phyloP scores from a whole-genome alignment of 441 rosid genomes.

The Pelargonium cotyledonis region DNA sequence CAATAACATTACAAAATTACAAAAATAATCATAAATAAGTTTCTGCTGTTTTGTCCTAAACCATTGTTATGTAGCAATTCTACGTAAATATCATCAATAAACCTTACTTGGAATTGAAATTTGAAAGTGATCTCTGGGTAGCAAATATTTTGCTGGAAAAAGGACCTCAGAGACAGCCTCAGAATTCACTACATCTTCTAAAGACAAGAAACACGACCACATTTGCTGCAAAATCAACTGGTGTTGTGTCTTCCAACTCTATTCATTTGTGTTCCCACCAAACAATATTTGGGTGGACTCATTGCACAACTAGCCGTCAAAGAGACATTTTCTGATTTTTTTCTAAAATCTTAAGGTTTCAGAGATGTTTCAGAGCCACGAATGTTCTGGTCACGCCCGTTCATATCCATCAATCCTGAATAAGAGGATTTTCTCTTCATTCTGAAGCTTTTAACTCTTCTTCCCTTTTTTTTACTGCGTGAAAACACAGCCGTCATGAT shows the following conservation, averaged over 20 bases:
- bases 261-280: too few species aligned
- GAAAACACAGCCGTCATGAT: conserved; percentile 55
- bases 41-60: neutral
- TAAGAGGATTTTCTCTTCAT: conserved; percentile 55
- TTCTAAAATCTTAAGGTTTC: neutral
- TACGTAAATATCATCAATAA: neutral
- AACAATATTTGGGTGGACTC: too few species aligned
- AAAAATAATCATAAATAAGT: neutral
- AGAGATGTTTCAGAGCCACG: conserved; percentile 29
- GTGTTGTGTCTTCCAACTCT: neutral
- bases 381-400: conserved; percentile 34
- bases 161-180: neutral
- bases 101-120: neutral
- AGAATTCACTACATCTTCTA: neutral
- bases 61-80: neutral
- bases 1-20: conserved; percentile 1
- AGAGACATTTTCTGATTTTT: too few species aligned
- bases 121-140: neutral
- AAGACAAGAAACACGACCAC: too few species aligned
- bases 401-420: conserved; percentile 38
- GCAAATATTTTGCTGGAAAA: neutral
- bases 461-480: conserved; percentile 48
- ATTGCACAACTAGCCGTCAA: too few species aligned
- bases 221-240: neutral
- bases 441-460: conserved; percentile 53